phyloP scores from a whole-genome alignment of 1,284 basidiomycete genomes.

The Calocybe gambosa region DNA sequence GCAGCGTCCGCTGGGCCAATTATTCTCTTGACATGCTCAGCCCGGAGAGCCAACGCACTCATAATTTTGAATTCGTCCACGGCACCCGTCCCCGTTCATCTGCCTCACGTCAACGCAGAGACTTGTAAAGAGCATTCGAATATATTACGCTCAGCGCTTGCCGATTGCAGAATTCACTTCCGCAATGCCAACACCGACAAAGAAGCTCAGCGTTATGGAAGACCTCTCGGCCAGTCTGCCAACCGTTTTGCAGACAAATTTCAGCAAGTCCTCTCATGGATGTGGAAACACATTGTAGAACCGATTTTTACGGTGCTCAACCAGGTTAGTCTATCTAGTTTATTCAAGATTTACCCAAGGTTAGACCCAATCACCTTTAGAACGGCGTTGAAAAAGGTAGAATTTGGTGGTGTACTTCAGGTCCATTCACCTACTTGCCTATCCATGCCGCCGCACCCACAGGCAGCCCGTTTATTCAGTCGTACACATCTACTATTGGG shows the following conservation, averaged over 20 bases:
- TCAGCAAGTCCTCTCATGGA: background rate
- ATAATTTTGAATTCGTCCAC: constrained; percentile 11
- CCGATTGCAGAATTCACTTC: background rate
- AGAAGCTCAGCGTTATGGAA: background rate
- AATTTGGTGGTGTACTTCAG: constrained; percentile 20
- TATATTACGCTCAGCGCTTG: background rate
- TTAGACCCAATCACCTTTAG: constrained; percentile 3
- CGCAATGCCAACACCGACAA: background rate
- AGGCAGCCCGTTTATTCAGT: constrained; percentile 8
- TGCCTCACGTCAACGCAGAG: constrained; percentile 2
- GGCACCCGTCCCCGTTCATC: constrained; percentile 4
- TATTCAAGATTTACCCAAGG: background rate
- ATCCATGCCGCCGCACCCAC: constrained; percentile 6
- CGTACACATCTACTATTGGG: constrained; percentile 11
- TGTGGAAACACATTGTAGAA: background rate
- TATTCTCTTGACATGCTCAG: constrained; percentile 14
- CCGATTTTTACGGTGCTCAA: background rate
- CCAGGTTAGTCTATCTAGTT: background rate
- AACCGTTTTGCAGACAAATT: background rate
- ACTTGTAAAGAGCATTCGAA: background rate
- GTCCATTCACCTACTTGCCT: constrained; percentile 13
- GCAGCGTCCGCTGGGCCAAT: constrained; percentile 17
- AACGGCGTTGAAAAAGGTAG: constrained; percentile 11
- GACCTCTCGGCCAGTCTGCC: background rate
- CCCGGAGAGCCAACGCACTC: constrained; percentile 13